These are phyloP conservation scores for Rostrohypoxylon terebratum DNA, from an alignment of 495 filamentous ascomycete genomes.

Conservation along the genomic window DNA sequence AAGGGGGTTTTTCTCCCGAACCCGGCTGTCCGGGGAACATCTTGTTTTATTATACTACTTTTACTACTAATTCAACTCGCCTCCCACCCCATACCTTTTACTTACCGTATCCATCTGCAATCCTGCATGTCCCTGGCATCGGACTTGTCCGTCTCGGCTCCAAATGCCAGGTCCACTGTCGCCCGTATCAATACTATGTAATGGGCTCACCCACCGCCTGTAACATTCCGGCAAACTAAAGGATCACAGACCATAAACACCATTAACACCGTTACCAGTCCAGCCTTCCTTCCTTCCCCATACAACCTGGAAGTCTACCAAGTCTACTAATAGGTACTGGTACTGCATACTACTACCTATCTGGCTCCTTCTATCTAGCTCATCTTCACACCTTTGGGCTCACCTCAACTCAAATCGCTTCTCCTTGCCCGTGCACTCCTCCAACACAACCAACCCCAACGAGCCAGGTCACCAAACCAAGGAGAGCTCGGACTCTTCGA, in stretches of 20 bases:
- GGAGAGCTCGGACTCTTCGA: conserved; percentile 43
- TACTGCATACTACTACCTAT: too few relatives aligned
- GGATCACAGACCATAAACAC: conserved; percentile 14
- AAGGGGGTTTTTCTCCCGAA: conserved; percentile 4
- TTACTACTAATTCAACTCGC: conserved; percentile 26
- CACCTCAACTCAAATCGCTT: neutral
- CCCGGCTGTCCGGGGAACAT: conserved; percentile 26
- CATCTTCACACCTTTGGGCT: conserved; percentile 1
- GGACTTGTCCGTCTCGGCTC: conserved; percentile 29
- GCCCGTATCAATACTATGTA: conserved; percentile 33
- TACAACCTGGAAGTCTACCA: neutral
- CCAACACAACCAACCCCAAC: conserved; percentile 27
- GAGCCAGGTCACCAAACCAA: conserved; percentile 18
- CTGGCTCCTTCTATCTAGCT: too few relatives aligned
- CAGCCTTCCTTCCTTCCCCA: conserved; percentile 2
- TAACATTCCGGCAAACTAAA: conserved; percentile 37
- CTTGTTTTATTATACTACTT: conserved; percentile 30
- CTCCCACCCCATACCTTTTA: neutral
- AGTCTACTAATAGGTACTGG: too few relatives aligned
- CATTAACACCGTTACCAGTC: conserved; percentile 14
- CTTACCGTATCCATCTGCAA: conserved; percentile 8
- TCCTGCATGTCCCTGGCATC: conserved; percentile 24
- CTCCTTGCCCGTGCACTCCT: neutral
- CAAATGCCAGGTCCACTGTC: conserved; percentile 39
- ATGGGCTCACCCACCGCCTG: conserved; percentile 35